A percentile compares a stretch with the other conserved stretches of the same genome.
phyloP scores from a whole-genome alignment of 179 eudicot species.

The Spinacia oleracea region DNA sequence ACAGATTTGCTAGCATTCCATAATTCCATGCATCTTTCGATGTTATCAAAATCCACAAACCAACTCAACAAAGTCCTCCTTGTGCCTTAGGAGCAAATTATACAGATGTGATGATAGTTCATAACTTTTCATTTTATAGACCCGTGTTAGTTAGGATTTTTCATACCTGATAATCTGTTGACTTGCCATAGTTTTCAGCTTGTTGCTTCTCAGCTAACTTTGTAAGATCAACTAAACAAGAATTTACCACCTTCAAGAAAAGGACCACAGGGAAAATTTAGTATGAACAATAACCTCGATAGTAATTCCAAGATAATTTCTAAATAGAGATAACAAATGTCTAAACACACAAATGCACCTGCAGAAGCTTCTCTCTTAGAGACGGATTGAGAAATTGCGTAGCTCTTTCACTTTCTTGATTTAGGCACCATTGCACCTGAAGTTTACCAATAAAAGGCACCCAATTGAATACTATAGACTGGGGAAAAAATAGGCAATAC shows the following conservation, averaged over 20 bases:
- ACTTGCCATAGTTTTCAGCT: slow-evolving; percentile 33
- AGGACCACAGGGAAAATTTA: not conserved
- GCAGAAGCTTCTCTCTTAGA: slow-evolving; percentile 28
- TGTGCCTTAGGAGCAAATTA: not conserved
- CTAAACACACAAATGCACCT: slow-evolving; percentile 24
- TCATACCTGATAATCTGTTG: slow-evolving; percentile 40
- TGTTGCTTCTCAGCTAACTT: slow-evolving; percentile 32
- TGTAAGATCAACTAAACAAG: slow-evolving; percentile 30
- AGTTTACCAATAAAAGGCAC: slow-evolving; percentile 8
- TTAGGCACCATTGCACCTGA: slow-evolving; percentile 34
- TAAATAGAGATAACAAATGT: not conserved
- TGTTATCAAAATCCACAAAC: not conserved
- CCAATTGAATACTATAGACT: not conserved
- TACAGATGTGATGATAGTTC: not conserved
- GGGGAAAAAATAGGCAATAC: not conserved
- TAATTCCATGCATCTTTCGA: not conserved
- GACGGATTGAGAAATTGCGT: slow-evolving; percentile 18
- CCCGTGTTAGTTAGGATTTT: not conserved
- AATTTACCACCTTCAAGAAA: slow-evolving; percentile 32
- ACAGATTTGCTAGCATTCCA: not conserved
- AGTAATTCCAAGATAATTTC: not conserved
- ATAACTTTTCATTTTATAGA: not conserved
- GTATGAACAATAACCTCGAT: not conserved
- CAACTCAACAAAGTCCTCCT: not conserved
- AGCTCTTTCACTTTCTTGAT: slow-evolving; percentile 34